These are phyloP conservation scores for Metarhizium anisopliae DNA, from an alignment of 2,329 filamentous ascomycete genomes.

Conservation along the genomic window DNA sequence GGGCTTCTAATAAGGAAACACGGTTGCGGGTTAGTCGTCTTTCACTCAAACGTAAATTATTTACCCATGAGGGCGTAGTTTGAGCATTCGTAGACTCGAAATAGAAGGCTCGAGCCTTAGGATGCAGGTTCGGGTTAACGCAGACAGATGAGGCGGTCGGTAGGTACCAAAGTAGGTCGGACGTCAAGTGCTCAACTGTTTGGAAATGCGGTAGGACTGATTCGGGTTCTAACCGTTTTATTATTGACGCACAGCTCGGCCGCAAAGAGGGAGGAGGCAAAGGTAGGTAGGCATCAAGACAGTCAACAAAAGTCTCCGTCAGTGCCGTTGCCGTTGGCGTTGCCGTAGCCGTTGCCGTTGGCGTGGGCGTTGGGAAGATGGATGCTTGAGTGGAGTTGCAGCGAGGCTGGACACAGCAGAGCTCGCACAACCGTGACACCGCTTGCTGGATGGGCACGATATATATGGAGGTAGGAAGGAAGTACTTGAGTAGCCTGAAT, in stretches of 20 bases:
- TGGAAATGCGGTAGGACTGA: neutral
- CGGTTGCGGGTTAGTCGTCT: neutral
- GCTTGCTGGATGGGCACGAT: neutral
- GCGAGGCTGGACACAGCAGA: neutral
- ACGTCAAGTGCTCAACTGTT: neutral
- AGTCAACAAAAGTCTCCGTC: neutral
- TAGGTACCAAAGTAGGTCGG: neutral
- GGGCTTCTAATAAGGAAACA: neutral
- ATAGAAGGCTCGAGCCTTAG: neutral
- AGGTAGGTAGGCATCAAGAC: neutral
- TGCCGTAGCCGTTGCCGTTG: too few relatives aligned
- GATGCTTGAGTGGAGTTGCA: neutral
- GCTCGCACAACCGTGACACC: neutral
- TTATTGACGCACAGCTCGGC: neutral
- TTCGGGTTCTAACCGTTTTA: neutral
- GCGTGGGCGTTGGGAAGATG: neutral
- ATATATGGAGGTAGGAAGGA: neutral
- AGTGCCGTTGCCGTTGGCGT: too few relatives aligned
- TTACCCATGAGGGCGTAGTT: neutral
- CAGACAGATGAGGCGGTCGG: neutral
- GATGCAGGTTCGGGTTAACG: neutral
- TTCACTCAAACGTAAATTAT: neutral
- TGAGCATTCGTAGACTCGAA: neutral
- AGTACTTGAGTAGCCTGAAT: neutral
- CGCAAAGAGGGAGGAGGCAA: neutral